These are phyloP conservation scores for Novymonas esmeraldas DNA, from an alignment of 208 protist species.

Conservation along the genomic window DNA sequence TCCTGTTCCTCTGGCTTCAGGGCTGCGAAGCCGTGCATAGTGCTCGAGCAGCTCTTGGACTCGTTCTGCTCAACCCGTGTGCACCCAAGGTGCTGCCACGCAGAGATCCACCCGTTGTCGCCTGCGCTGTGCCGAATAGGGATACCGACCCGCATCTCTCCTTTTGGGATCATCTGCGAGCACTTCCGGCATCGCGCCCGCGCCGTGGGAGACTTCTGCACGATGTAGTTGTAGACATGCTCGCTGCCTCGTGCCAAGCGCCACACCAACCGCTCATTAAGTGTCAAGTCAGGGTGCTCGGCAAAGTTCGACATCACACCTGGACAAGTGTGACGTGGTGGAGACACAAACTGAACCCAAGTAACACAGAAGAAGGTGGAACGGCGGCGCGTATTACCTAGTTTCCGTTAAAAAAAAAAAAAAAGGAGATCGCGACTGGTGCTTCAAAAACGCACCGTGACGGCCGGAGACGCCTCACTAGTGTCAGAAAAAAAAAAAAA, in stretches of 20 bases:
- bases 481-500: no score
- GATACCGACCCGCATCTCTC: slow-evolving; percentile 76
- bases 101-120: slow-evolving; percentile 88
- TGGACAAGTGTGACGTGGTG: no score
- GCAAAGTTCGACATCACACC: slow-evolving; percentile 60
- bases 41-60: slow-evolving; percentile 20
- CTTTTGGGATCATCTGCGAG: slow-evolving; percentile 81
- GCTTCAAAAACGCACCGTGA: no score
- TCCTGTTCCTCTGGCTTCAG: slow-evolving; percentile 53
- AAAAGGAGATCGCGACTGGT: no score
- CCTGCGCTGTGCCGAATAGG: slow-evolving; percentile 84
- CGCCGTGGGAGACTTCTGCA: slow-evolving; percentile 65
- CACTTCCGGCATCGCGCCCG: slow-evolving; percentile 87
- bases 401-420: not conserved
- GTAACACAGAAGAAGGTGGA: no score
- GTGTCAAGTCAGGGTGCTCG: slow-evolving; percentile 59
- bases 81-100: slow-evolving; percentile 87
- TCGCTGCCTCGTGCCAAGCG: slow-evolving; percentile 46
- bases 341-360: no score
- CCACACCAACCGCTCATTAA: slow-evolving; percentile 73
- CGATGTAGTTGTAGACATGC: slow-evolving; percentile 59
- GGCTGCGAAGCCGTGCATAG: slow-evolving; percentile 57
- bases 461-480: no score
- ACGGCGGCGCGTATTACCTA: no score
- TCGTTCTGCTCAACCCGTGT: slow-evolving; percentile 54